These are phyloP conservation scores for Phytomonas francai DNA, from an alignment of 208 protist genomes.

Conservation along the genomic window DNA sequence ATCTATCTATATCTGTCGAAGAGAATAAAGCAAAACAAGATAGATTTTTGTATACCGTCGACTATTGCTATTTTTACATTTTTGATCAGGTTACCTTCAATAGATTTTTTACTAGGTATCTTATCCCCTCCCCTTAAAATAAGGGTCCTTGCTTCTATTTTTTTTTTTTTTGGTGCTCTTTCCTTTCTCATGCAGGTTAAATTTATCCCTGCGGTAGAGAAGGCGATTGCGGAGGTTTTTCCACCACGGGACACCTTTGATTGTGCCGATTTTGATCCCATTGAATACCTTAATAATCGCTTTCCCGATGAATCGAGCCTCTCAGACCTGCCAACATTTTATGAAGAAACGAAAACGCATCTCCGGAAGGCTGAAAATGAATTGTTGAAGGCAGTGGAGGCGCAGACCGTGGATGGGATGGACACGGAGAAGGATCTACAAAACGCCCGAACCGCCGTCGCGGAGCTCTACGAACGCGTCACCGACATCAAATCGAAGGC, in stretches of 20 bases:
- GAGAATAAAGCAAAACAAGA: no score
- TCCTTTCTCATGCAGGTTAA: conserved; percentile 21
- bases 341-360: conserved; percentile 75
- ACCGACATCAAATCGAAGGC: conserved; percentile 88
- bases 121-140: neutral
- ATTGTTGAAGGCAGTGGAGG: conserved; percentile 86
- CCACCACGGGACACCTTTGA: conserved; percentile 76
- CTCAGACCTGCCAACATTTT: conserved; percentile 67
- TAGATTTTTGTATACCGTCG: no score
- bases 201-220: conserved; percentile 74
- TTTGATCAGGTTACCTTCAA: neutral
- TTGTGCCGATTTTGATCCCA: conserved; percentile 82
- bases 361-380: conserved; percentile 83
- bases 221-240: conserved; percentile 71
- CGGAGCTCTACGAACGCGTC: conserved; percentile 82
- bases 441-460: conserved; percentile 79
- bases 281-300: conserved; percentile 90
- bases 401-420: conserved; percentile 69
- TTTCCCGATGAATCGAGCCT: conserved; percentile 89
- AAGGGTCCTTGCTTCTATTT: conserved; percentile 2
- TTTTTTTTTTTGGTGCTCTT: conserved; percentile 8
- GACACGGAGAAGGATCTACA: conserved; percentile 79
- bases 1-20: no score
- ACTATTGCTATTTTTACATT: neutral
- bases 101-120: neutral